Evolutionary conservation across 169 alveolate genomes (phyloP).

Genomic region (Eimeria maxima): DNA sequence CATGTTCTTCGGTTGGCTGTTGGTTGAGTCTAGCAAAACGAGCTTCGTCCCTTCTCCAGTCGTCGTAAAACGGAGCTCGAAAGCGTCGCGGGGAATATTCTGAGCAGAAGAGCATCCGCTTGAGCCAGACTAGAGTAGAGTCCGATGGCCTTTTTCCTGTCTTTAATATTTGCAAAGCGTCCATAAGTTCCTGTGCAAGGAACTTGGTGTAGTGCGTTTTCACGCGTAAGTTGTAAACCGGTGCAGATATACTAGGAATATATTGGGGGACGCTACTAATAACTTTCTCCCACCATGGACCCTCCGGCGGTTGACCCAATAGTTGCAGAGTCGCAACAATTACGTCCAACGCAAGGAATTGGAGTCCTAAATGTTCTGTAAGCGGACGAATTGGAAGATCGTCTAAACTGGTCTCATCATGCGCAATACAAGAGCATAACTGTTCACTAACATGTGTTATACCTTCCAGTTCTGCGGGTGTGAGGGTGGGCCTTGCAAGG

Average conservation of each 20-base stretch:
- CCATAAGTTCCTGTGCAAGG: neutral
- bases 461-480: neutral
- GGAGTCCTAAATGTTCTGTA: neutral
- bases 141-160: neutral
- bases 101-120: neutral
- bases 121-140: neutral
- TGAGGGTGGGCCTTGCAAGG: neutral
- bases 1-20: neutral
- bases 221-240: neutral
- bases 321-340: neutral
- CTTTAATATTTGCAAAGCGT: slow-evolving; percentile 7
- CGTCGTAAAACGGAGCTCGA: neutral
- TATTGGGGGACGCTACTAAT: neutral
- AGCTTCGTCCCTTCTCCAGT: neutral
- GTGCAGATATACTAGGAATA: neutral
- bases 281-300: neutral
- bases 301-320: neutral
- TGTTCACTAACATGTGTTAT: neutral
- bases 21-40: neutral
- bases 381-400: neutral
- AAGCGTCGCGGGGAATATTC: neutral
- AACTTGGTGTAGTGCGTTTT: neutral
- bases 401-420: neutral
- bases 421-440: neutral
- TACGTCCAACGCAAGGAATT: neutral